Base-by-base conservation (phyloP, 2,329 filamentous ascomycete genomes). In the Penicillium sp. region DNA sequence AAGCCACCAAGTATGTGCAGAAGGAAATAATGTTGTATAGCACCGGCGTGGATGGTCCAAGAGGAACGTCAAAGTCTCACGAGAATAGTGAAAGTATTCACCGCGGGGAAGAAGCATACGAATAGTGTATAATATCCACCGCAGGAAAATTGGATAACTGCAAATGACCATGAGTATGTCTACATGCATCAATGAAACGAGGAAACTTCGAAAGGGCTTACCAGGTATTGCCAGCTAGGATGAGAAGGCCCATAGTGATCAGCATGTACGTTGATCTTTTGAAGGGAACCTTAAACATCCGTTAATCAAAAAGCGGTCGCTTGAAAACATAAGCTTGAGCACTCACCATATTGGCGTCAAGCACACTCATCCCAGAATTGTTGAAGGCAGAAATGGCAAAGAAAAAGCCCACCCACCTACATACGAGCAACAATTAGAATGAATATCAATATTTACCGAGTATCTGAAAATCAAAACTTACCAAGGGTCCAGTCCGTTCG, bases 1-100 rank as follows among this genome's bases (percentile, higher is more conserved):
- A 0, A 90, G 78, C 78, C 86, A 89, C 83, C 86, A 89, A 0
- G 87, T 90, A 49, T 84, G 82, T 0, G 81, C 78, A 2, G 81
- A 77, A 0, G 87, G 86, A 62, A 90, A 90, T 1, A 90, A 74
- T 22, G 74, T 71, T 10, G 72, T 74, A 49, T 74, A 74, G 1
- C 71, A 69, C 62, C 71, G 67, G 52, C 72, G 61, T 14, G 72
- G 72, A 56, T 74, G 72, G 22, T 73, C 64, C 11, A 74, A 35
- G 19, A 74, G 73, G 35, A 74, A 74, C 51, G 73, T 65, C 9
- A 74, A 61, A 1, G 70, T 72, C 8, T 39, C 16, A 10, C 35
- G 16, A 39, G 11, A 39, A 39, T 39, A 19, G 6, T 19, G n/a
- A 19, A 19, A 39, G 4, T 39, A 67, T 42, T 27, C 62, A 65